Conservation (phyloP, 805 yeast species). For the Starmerella bombicola region DNA sequence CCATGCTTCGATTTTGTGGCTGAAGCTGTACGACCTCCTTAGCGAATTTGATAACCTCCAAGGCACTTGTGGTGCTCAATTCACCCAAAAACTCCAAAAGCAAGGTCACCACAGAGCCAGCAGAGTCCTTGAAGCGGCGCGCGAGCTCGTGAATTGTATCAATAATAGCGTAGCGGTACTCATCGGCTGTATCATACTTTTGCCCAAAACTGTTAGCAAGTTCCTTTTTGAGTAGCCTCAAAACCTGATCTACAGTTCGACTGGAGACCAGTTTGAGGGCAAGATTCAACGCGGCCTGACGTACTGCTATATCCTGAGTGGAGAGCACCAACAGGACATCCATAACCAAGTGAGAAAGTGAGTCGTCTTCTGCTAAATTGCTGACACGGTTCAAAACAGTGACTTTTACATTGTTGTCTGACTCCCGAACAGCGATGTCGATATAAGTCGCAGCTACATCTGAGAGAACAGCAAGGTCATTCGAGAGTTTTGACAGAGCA, state of each 20-base stretch:
- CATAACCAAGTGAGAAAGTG: conserved; percentile 67
- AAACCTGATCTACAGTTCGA: conserved; percentile 88
- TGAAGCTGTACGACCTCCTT: conserved; percentile 89
- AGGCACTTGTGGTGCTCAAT: conserved; percentile 70
- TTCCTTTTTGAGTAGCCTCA: conserved; percentile 84
- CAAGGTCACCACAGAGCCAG: conserved; percentile 78
- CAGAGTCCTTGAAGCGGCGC: conserved; percentile 76
- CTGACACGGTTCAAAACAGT: conserved; percentile 79
- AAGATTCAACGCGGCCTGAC: conserved; percentile 73
- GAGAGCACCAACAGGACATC: conserved; percentile 76
- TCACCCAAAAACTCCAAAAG: conserved; percentile 74
- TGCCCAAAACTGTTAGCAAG: conserved; percentile 56
- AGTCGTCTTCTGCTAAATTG: conserved; percentile 68
- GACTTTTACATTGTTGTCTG: conserved; percentile 91
- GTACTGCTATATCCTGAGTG: conserved; percentile 85
- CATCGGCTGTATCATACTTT: conserved; percentile 60
- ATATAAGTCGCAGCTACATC: conserved; percentile 77
- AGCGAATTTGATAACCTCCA: conserved; percentile 80
- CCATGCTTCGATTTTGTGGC: conserved; percentile 60
- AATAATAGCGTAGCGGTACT: conserved; percentile 79
- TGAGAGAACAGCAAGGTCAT: conserved; percentile 52
- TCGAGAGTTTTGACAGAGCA: conserved; percentile 48
- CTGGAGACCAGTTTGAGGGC: conserved; percentile 68
- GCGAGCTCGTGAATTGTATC: conserved; percentile 84
- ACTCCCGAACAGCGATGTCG: conserved; percentile 77